A percentile compares a stretch with the other conserved stretches of the same genome.
phyloP scores from a whole-genome alignment of 805 yeast species.

The Ogataea ramenticola region DNA sequence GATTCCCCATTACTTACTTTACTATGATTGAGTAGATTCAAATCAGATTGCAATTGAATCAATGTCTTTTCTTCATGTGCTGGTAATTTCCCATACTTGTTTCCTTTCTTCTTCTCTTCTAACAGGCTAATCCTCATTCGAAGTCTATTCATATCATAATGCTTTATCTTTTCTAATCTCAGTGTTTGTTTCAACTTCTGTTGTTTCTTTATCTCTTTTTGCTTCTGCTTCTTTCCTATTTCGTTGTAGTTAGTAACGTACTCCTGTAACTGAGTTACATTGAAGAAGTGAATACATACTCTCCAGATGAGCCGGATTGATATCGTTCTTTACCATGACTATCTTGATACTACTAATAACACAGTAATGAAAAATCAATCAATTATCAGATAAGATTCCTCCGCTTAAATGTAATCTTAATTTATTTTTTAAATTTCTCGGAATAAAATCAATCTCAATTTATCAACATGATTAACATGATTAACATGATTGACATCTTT shows the following conservation, averaged over 20 bases:
- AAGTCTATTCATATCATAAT: slow-evolving; percentile 16
- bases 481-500: no score
- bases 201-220: slow-evolving; percentile 18
- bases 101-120: slow-evolving; percentile 16
- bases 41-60: slow-evolving; percentile 30
- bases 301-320: slow-evolving; percentile 16
- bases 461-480: no score
- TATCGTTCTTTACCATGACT: slow-evolving; percentile 8
- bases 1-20: neutral
- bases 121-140: slow-evolving; percentile 14
- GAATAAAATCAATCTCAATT: no score
- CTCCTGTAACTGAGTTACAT: no score
- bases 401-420: no score
- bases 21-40: slow-evolving; percentile 29
- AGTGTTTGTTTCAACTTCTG: slow-evolving; percentile 16
- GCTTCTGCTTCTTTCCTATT: slow-evolving; percentile 11
- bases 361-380: no score
- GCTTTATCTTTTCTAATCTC: slow-evolving; percentile 16
- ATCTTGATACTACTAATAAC: neutral
- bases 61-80: slow-evolving; percentile 27
- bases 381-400: no score
- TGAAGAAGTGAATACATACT: slow-evolving; percentile 7
- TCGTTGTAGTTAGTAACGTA: no score
- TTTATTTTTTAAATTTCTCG: no score
- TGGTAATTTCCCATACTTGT: slow-evolving; percentile 26